These are phyloP conservation scores for Maudiozyma pseudohumilis DNA, from an alignment of 805 yeast genomes.

Conservation along the genomic window DNA sequence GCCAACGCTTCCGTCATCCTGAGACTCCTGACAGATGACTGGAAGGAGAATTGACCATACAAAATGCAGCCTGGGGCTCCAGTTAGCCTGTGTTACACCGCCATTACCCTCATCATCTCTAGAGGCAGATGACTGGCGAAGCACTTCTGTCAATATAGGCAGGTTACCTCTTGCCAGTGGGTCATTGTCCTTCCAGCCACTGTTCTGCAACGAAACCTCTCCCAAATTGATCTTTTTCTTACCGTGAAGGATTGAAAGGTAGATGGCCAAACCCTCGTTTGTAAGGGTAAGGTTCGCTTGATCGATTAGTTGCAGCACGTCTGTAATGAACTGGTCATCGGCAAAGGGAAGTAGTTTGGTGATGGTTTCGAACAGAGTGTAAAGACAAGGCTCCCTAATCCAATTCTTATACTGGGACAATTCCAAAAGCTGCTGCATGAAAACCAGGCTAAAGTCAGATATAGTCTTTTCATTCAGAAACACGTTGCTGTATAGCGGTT, in stretches of 20 bases:
- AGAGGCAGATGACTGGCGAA: slow-evolving; percentile 43
- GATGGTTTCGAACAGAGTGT: slow-evolving; percentile 54
- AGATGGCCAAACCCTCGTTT: slow-evolving; percentile 72
- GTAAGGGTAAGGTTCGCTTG: slow-evolving; percentile 50
- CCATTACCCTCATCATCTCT: slow-evolving; percentile 21
- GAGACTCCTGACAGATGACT: slow-evolving; percentile 29
- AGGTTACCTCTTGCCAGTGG: slow-evolving; percentile 69
- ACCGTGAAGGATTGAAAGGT: slow-evolving; percentile 30
- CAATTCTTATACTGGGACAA: slow-evolving; percentile 63
- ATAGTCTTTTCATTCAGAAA: slow-evolving; percentile 21
- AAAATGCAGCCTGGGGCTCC: slow-evolving; percentile 69
- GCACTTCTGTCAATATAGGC: slow-evolving; percentile 47
- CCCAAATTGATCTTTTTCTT: slow-evolving; percentile 2
- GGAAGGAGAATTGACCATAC: slow-evolving; percentile 59
- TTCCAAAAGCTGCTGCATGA: slow-evolving; percentile 41
- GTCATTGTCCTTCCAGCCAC: slow-evolving; percentile 57
- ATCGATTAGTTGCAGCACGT: slow-evolving; percentile 37
- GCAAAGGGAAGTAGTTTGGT: slow-evolving; percentile 19
- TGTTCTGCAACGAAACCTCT: slow-evolving; percentile 12
- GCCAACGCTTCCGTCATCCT: slow-evolving; percentile 9
- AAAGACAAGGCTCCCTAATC: slow-evolving; percentile 76
- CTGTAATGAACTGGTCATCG: slow-evolving; percentile 10
- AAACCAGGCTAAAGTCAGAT: slow-evolving; percentile 29
- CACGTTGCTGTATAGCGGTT: slow-evolving; percentile 30
- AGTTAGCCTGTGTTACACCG: slow-evolving; percentile 47